Evolutionary conservation across 805 yeast species (phyloP).

Genomic region (Myxozyma nipponensis): DNA sequence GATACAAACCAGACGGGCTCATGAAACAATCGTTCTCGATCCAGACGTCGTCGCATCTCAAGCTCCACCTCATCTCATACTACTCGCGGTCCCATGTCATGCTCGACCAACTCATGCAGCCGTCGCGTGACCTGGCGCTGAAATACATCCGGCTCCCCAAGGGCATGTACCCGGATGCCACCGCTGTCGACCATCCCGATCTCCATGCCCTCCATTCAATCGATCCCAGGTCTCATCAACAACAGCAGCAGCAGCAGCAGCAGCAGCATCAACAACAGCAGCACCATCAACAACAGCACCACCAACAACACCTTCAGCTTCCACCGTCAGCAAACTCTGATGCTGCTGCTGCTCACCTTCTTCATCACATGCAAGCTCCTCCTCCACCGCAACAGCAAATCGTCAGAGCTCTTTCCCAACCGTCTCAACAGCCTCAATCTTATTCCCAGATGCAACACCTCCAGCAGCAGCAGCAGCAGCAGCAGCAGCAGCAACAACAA

Average conservation of each 20-base stretch:
- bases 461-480: background rate
- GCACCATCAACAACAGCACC: background rate
- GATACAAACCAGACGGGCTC: constrained; percentile 51
- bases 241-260: background rate
- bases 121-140: constrained; percentile 46
- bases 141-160: constrained; percentile 37
- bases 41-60: constrained; percentile 50
- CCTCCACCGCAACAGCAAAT: no score
- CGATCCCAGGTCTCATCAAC: constrained; percentile 1
- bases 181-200: constrained; percentile 22
- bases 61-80: constrained; percentile 61
- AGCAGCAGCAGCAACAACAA: background rate
- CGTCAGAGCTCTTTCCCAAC: no score
- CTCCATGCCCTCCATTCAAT: background rate
- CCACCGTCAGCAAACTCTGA: no score
- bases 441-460: background rate
- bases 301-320: background rate
- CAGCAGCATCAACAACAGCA: background rate
- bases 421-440: background rate
- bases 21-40: constrained; percentile 63
- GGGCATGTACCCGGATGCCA: constrained; percentile 40
- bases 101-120: constrained; percentile 38
- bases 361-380: no score
- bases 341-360: no score
- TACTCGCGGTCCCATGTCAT: constrained; percentile 35